Conservation (phyloP, 176 grass and related monocot genomes). For the Canna indica region DNA sequence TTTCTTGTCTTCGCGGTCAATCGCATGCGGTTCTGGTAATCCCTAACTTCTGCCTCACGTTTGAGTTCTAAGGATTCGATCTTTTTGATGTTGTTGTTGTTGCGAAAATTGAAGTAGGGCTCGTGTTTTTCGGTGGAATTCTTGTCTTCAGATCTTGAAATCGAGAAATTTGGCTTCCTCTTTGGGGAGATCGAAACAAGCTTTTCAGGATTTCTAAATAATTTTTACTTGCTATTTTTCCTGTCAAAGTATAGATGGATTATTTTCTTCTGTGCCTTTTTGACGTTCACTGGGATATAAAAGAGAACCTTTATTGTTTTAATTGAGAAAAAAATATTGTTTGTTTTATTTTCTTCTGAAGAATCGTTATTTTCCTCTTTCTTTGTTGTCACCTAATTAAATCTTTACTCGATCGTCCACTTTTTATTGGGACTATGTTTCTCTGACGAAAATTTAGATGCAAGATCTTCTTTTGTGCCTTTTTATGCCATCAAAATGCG, state of each 20-base stretch:
- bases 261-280: too few species aligned
- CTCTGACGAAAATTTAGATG: too few species aligned
- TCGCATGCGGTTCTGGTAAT: not conserved
- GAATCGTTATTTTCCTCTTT: too few species aligned
- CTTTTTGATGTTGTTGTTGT: not conserved
- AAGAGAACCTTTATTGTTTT: not conserved
- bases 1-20: not conserved
- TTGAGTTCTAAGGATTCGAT: not conserved
- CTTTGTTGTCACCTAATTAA: not conserved
- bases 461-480: too few species aligned
- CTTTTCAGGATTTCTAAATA: not conserved
- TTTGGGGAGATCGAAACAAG: not conserved
- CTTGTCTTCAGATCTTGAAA: not conserved
- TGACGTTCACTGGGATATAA: not conserved
- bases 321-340: not conserved
- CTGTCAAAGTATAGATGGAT: not conserved
- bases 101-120: not conserved
- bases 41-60: not conserved
- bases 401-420: not conserved
- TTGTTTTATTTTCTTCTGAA: not conserved
- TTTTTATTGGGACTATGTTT: too few species aligned
- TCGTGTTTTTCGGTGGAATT: not conserved
- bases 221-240: not conserved
- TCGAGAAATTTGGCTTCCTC: not conserved
- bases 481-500: not conserved